Conservation (phyloP, 2,329 filamentous ascomycete species). For the Aspergillus proliferans region DNA sequence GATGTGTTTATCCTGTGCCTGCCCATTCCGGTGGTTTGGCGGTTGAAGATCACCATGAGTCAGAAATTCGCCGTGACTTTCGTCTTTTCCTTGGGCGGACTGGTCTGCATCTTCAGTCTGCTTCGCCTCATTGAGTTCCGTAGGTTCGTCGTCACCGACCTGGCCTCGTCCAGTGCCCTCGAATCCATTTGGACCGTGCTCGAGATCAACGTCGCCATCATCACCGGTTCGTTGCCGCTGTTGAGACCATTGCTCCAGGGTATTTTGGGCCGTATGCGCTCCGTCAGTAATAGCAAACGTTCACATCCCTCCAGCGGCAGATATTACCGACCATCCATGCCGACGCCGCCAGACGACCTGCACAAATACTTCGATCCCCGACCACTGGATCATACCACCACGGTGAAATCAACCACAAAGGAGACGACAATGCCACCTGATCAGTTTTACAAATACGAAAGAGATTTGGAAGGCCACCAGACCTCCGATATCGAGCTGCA, state of each 20-base stretch:
- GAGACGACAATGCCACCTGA: neutral
- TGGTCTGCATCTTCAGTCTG: slow-evolving; percentile 17
- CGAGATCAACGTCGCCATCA: slow-evolving; percentile 8
- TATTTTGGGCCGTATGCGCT: neutral
- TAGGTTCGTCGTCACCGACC: slow-evolving; percentile 5
- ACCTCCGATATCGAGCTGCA: neutral
- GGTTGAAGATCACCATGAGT: slow-evolving; percentile 4
- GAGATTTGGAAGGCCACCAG: neutral
- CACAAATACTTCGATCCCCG: neutral
- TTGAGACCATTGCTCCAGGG: slow-evolving; percentile 4
- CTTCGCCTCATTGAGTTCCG: slow-evolving; percentile 10
- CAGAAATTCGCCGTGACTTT: slow-evolving; percentile 9
- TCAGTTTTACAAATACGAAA: too few relatives aligned
- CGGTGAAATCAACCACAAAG: neutral
- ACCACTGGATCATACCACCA: neutral
- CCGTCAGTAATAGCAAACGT: neutral
- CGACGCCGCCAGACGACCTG: neutral
- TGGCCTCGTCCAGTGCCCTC: slow-evolving; percentile 15
- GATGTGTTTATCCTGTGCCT: slow-evolving; percentile 8
- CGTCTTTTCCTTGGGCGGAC: slow-evolving; percentile 8
- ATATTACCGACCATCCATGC: neutral
- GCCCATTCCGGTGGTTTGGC: slow-evolving; percentile 7
- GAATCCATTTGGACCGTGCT: slow-evolving; percentile 15
- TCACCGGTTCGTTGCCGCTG: slow-evolving; percentile 6
- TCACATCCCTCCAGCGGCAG: neutral